Evolutionary conservation across 257 asterid genomes (phyloP).

Genomic region (Solanum bulbocastanum): DNA sequence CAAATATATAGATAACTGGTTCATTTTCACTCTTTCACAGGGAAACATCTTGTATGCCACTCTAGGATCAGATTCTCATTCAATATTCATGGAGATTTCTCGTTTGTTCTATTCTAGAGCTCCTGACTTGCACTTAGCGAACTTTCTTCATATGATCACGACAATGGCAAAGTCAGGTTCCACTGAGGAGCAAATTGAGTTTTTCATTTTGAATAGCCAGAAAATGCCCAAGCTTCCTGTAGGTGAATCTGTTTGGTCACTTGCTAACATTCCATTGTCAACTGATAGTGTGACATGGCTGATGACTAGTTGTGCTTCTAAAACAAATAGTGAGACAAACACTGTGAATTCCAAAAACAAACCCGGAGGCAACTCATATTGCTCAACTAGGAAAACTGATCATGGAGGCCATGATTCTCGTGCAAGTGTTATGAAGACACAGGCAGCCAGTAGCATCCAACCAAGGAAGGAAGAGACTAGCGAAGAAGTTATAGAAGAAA

Average conservation of each 20-base stretch:
- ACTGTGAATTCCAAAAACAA: conserved; percentile 12
- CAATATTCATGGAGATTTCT: conserved; percentile 68
- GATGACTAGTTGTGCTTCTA: conserved; percentile 4
- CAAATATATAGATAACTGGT: background rate
- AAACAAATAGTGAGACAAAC: conserved; percentile 20
- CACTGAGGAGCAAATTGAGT: conserved; percentile 68
- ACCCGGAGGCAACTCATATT: conserved; percentile 26
- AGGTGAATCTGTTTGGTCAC: conserved; percentile 63
- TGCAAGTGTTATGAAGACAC: conserved; percentile 10
- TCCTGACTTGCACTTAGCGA: conserved; percentile 73
- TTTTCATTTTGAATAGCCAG: conserved; percentile 69
- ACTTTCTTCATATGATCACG: conserved; percentile 82
- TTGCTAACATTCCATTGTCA: conserved; percentile 22
- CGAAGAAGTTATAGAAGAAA: conserved; percentile 5
- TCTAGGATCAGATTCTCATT: conserved; percentile 50
- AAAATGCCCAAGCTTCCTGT: conserved; percentile 63
- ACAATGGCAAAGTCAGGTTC: conserved; percentile 81
- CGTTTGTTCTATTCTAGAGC: conserved; percentile 39
- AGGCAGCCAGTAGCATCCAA: conserved; percentile 11
- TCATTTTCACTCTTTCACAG: conserved; percentile 22
- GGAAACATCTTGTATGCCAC: conserved; percentile 56
- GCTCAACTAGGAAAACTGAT: conserved; percentile 84
- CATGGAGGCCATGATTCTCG: conserved; percentile 33
- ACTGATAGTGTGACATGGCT: conserved; percentile 10
- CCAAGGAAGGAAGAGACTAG: conserved; percentile 3